A percentile compares a stretch with the other conserved stretches of the same genome.
These are phyloP conservation scores for Paraphaeosphaeria sporulosa DNA, from an alignment of 2,329 filamentous ascomycete genomes.

Conservation along the genomic window DNA sequence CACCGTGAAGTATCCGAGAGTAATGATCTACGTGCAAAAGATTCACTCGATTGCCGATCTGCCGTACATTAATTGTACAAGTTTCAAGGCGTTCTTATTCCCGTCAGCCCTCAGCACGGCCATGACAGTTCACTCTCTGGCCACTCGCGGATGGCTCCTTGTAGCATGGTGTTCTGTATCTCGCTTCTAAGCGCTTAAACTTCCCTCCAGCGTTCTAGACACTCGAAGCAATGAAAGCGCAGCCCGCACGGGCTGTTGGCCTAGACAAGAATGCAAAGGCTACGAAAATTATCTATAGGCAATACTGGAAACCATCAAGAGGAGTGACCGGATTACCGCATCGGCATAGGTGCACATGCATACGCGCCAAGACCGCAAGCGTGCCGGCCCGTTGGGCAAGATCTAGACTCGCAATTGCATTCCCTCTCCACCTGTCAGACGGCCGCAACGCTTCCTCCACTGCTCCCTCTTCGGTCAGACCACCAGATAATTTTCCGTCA, in stretches of 20 bases:
- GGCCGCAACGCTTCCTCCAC: neutral
- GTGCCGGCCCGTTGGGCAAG: neutral
- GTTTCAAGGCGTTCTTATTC: neutral
- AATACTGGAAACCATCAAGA: neutral
- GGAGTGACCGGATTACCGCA: neutral
- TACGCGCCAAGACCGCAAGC: slow-evolving; percentile 9
- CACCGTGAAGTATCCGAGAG: neutral
- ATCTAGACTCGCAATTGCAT: slow-evolving; percentile 9
- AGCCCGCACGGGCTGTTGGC: neutral
- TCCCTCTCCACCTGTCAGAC: neutral
- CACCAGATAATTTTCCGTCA: neutral
- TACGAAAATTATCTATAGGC: neutral
- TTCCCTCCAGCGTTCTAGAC: neutral
- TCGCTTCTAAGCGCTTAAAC: neutral
- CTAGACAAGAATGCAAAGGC: neutral
- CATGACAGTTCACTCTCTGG: neutral
- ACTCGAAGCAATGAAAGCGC: neutral
- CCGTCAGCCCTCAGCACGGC: neutral
- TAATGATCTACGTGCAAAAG: neutral
- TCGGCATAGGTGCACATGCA: neutral
- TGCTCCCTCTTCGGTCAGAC: neutral
- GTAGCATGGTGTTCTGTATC: neutral
- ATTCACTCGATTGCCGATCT: neutral
- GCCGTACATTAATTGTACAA: neutral
- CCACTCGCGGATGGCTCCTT: neutral